Percentiles rank a stretch among this genome's conserved stretches.
These are phyloP conservation scores for Pseudogymnoascus sp. DNA, from an alignment of 2,329 filamentous ascomycete genomes.

Conservation along the genomic window DNA sequence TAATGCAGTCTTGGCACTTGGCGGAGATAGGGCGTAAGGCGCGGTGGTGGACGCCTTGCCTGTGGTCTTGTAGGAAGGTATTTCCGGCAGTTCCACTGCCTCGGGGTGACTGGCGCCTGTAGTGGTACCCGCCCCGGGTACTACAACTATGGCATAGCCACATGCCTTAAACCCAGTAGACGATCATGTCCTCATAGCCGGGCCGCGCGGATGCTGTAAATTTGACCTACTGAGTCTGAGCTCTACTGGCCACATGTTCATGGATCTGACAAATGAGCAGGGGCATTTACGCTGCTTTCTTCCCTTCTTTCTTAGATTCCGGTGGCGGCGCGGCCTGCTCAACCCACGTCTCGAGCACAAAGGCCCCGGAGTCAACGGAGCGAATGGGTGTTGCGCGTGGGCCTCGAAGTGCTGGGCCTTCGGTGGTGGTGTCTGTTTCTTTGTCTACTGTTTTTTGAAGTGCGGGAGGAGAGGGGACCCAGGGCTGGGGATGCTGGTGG, in stretches of 20 bases:
- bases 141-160: neutral
- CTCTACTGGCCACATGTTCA: neutral
- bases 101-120: neutral
- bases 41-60: neutral
- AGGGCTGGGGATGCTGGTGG: slow-evolving; percentile 50
- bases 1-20: neutral
- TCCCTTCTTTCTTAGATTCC: neutral
- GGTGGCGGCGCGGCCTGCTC: slow-evolving; percentile 46
- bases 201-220: neutral
- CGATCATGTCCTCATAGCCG: neutral
- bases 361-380: slow-evolving; percentile 56
- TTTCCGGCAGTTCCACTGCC: no score
- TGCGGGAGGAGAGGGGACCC: slow-evolving; percentile 48
- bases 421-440: slow-evolving; percentile 20
- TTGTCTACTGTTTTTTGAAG: slow-evolving; percentile 29
- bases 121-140: neutral
- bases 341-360: slow-evolving; percentile 63
- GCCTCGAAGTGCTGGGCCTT: slow-evolving; percentile 38
- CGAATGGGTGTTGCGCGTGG: slow-evolving; percentile 54
- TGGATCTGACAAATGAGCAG: neutral
- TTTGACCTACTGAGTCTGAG: neutral
- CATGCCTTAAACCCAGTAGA: neutral
- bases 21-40: neutral
- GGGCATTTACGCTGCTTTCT: neutral
- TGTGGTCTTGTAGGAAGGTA: neutral